Evolutionary conservation across 495 filamentous ascomycete genomes (phyloP).

Genomic region (Hypomontagnella monticulosa): DNA sequence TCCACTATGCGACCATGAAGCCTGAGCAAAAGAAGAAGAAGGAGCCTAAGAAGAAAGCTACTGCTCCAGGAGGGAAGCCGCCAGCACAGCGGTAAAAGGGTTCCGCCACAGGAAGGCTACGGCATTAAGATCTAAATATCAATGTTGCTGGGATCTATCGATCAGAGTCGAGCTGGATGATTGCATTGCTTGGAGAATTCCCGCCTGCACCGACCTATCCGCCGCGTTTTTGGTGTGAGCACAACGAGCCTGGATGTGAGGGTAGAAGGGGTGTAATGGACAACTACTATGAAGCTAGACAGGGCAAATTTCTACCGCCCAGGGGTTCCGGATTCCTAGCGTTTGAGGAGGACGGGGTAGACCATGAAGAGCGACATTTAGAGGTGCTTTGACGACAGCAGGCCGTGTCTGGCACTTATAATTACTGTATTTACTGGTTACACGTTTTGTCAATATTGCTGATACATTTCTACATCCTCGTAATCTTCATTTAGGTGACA

Average conservation of each 20-base stretch:
- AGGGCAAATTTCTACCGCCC: neutral
- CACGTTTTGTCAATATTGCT: slow-evolving; percentile 32
- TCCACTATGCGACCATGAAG: slow-evolving; percentile 62
- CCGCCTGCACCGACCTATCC: neutral
- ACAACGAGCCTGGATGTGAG: neutral
- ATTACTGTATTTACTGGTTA: slow-evolving; percentile 37
- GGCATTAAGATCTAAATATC: neutral
- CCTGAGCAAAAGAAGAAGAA: slow-evolving; percentile 61
- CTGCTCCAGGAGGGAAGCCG: slow-evolving; percentile 29
- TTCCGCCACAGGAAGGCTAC: neutral
- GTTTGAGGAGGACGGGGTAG: slow-evolving; percentile 2
- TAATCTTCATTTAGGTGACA: neutral
- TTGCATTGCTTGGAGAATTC: neutral
- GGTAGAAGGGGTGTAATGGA: neutral
- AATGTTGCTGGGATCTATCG: neutral
- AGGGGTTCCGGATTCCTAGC: neutral
- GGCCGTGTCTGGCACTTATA: slow-evolving; percentile 43
- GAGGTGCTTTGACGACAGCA: slow-evolving; percentile 42
- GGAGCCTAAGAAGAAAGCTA: slow-evolving; percentile 50
- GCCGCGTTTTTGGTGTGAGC: neutral
- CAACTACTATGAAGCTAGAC: neutral
- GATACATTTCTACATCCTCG: slow-evolving; percentile 25
- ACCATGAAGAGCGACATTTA: slow-evolving; percentile 18
- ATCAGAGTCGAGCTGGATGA: neutral
- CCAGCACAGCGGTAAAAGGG: slow-evolving; percentile 42